Evolutionary conservation across 2,329 filamentous ascomycete species (phyloP).

Genomic region (Rutstroemia sydowiana): DNA sequence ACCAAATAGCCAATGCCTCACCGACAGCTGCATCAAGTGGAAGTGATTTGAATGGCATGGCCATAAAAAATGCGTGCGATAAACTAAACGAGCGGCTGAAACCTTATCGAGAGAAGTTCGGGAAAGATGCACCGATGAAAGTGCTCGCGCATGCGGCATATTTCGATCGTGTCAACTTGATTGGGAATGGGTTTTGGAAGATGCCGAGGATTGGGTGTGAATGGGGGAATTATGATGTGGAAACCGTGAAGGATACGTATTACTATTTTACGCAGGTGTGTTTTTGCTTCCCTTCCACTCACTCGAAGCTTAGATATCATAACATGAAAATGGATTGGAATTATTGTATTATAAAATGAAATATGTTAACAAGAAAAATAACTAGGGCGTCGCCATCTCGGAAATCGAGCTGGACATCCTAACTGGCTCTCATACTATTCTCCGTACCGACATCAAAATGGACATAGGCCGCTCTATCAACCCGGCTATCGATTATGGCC

Average conservation of each 20-base stretch:
- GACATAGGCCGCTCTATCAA: conserved; percentile 71
- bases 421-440: conserved; percentile 87
- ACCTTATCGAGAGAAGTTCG: conserved; percentile 77
- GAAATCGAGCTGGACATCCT: conserved; percentile 92
- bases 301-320: not conserved
- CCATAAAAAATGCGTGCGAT: conserved; percentile 81
- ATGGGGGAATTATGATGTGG: conserved; percentile 81
- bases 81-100: conserved; percentile 79
- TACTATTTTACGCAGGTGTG: conserved; percentile 85
- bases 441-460: conserved; percentile 93
- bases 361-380: conserved; percentile 34
- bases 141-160: conserved; percentile 85
- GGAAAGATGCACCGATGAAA: conserved; percentile 71
- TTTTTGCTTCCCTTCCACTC: not conserved
- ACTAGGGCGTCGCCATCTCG: conserved; percentile 74
- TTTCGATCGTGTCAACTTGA: conserved; percentile 88
- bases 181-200: conserved; percentile 90
- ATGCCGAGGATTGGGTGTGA: conserved; percentile 92
- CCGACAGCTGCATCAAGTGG: conserved; percentile 87
- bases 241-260: conserved; percentile 60
- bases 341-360: not conserved
- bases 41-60: conserved; percentile 93
- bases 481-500: conserved; percentile 71
- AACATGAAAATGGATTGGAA: not conserved
- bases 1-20: conserved; percentile 87